These are phyloP conservation scores for Aspergillus fischeri DNA, from an alignment of 2,329 filamentous ascomycete species.

Conservation along the genomic window DNA sequence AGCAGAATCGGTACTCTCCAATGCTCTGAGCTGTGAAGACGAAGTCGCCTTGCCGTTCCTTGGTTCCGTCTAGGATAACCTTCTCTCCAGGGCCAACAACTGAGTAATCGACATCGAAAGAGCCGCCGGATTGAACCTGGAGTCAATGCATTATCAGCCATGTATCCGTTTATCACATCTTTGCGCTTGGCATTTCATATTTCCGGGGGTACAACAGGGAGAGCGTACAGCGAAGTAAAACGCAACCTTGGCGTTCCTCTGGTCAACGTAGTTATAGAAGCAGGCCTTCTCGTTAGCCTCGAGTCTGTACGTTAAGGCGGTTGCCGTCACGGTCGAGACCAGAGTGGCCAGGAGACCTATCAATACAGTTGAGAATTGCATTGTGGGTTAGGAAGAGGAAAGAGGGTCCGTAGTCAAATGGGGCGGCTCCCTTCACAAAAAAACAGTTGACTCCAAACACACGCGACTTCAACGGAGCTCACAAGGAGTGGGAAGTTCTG, in stretches of 20 bases:
- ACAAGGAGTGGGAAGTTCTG: constrained; percentile 25
- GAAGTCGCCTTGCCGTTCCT: constrained; percentile 94
- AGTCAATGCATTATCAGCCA: background rate
- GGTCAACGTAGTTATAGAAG: constrained; percentile 80
- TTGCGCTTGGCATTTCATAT: background rate
- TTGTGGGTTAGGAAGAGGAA: constrained; percentile 34
- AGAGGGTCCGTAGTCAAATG: constrained; percentile 9
- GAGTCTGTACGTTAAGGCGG: constrained; percentile 91
- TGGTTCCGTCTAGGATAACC: constrained; percentile 77
- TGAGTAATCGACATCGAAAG: constrained; percentile 92
- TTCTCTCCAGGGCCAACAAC: constrained; percentile 79
- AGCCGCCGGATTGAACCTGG: constrained; percentile 95
- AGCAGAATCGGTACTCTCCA: constrained; percentile 96
- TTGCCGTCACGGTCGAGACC: constrained; percentile 70
- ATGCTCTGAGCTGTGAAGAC: constrained; percentile 87
- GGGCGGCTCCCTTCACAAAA: constrained; percentile 6
- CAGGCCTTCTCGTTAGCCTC: constrained; percentile 89
- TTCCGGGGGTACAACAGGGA: background rate
- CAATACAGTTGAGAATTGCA: constrained; percentile 62
- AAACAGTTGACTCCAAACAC: constrained; percentile 11
- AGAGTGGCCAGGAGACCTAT: constrained; percentile 68
- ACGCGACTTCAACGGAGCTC: constrained; percentile 9
- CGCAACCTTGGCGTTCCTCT: constrained; percentile 80
- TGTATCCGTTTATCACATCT: background rate
- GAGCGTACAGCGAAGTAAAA: constrained; percentile 94